These are phyloP conservation scores for Coelastrella sp. DNA, from an alignment of 139 green algal genomes.

Conservation along the genomic window DNA sequence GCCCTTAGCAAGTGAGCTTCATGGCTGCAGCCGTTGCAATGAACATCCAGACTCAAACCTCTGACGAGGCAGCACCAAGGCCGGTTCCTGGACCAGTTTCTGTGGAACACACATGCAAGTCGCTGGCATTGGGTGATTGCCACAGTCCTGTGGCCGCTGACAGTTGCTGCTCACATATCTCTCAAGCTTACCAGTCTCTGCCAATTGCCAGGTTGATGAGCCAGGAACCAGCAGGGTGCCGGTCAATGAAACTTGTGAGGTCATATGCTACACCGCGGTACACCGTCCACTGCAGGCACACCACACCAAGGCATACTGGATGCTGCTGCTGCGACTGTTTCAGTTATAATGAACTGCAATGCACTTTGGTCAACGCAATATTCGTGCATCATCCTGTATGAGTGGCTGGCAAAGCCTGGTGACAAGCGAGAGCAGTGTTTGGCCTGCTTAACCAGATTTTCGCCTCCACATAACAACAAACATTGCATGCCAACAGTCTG, in stretches of 20 bases:
- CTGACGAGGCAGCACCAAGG: no score
- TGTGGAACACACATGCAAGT: not conserved
- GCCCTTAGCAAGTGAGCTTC: no score
- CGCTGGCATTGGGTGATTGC: not conserved
- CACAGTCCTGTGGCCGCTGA: no score
- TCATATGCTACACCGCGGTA: slow-evolving; percentile 76
- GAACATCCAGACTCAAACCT: not conserved
- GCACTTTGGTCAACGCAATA: not conserved
- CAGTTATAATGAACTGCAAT: not conserved
- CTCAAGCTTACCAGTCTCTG: slow-evolving; percentile 63
- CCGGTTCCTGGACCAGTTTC: no score
- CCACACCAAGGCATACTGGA: not conserved
- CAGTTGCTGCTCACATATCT: no score
- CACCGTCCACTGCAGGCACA: slow-evolving; percentile 63
- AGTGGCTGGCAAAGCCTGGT: no score
- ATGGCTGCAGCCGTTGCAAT: no score
- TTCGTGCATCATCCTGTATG: no score
- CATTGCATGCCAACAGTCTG: not conserved
- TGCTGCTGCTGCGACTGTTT: not conserved
- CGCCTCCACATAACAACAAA: not conserved
- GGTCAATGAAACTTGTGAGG: slow-evolving; percentile 71
- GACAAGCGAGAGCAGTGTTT: no score
- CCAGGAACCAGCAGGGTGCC: slow-evolving; percentile 78
- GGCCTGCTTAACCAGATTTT: not conserved
- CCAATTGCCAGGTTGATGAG: slow-evolving; percentile 87